A percentile compares a stretch with the other conserved stretches of the same genome.
These are phyloP conservation scores for Dimocarpus longan DNA, from an alignment of 345 rosid species.

Conservation along the genomic window DNA sequence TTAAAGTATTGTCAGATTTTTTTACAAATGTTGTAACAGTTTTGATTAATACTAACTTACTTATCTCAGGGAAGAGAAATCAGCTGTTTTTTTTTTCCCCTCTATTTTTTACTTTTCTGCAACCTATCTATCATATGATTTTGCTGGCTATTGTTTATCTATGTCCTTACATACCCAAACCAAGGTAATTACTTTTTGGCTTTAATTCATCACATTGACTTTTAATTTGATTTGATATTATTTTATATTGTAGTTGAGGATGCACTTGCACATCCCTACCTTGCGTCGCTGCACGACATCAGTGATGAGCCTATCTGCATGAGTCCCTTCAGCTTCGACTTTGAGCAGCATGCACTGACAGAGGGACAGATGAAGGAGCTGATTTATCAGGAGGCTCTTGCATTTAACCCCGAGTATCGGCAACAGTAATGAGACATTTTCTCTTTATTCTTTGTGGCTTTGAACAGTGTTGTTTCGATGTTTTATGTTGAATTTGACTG, in stretches of 20 bases:
- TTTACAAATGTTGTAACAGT: background rate
- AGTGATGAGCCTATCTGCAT: conserved; percentile 78
- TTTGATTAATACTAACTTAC: background rate
- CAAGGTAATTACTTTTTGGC: background rate
- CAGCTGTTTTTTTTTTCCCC: background rate
- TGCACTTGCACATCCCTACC: conserved; percentile 89
- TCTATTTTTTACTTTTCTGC: background rate
- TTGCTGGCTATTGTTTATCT: background rate
- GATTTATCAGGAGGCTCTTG: conserved; percentile 77
- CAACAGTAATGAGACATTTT: conserved; percentile 21
- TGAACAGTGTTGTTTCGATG: conserved; percentile 23
- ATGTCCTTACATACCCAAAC: background rate
- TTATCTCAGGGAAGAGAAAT: background rate
- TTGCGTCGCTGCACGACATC: conserved; percentile 56
- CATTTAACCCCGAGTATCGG: conserved; percentile 78
- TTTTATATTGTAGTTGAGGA: conserved; percentile 55
- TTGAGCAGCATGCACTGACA: conserved; percentile 65
- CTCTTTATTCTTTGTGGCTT: conserved; percentile 20
- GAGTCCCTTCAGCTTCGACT: conserved; percentile 70
- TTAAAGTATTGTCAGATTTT: background rate
- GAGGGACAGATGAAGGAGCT: conserved; percentile 88
- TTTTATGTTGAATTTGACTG: conserved; percentile 25
- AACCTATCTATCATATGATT: background rate
- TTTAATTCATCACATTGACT: background rate
- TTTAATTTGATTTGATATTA: background rate